Evolutionary conservation across 768 basidiomycete genomes (phyloP).

Genomic region (Boletus vinaceobasis): DNA sequence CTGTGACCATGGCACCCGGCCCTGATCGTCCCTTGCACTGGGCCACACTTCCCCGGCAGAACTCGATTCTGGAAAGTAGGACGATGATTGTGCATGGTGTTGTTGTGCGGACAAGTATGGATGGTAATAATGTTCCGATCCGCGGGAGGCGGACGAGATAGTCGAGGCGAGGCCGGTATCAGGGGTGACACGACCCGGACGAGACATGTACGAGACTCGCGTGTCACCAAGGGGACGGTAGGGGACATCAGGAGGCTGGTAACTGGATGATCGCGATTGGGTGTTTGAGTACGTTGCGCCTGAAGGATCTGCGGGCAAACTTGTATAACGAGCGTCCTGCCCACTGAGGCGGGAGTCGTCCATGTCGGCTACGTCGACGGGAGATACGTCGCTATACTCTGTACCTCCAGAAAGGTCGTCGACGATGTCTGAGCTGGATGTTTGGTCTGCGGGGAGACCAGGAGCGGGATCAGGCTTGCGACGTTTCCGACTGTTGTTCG

Average conservation of each 20-base stretch:
- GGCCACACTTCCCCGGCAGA: constrained; percentile 21
- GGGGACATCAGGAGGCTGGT: constrained; percentile 23
- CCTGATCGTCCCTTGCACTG: constrained; percentile 20
- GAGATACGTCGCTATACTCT: constrained; percentile 40
- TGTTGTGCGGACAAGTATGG: constrained; percentile 24
- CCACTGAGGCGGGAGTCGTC: constrained; percentile 18
- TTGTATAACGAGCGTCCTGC: constrained; percentile 23
- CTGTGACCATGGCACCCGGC: constrained; percentile 26
- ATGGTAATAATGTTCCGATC: constrained; percentile 28
- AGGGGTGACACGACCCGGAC: constrained; percentile 26
- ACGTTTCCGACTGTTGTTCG: constrained; percentile 80
- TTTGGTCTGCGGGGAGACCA: constrained; percentile 29
- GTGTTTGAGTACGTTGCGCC: constrained; percentile 10
- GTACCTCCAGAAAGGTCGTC: constrained; percentile 29
- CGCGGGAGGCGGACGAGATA: constrained; percentile 23
- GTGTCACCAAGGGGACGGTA: constrained; percentile 28
- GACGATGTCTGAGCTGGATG: constrained; percentile 29
- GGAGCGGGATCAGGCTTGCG: constrained; percentile 38
- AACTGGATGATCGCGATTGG: constrained; percentile 19
- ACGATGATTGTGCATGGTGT: constrained; percentile 17
- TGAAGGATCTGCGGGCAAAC: constrained; percentile 19
- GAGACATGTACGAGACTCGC: constrained; percentile 26
- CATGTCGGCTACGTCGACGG: constrained; percentile 32
- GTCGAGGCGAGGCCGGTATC: constrained; percentile 20
- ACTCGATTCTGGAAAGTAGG: constrained; percentile 24